Conservation (phyloP, 768 basidiomycete species). For the Gelatoporia subvermispora region DNA sequence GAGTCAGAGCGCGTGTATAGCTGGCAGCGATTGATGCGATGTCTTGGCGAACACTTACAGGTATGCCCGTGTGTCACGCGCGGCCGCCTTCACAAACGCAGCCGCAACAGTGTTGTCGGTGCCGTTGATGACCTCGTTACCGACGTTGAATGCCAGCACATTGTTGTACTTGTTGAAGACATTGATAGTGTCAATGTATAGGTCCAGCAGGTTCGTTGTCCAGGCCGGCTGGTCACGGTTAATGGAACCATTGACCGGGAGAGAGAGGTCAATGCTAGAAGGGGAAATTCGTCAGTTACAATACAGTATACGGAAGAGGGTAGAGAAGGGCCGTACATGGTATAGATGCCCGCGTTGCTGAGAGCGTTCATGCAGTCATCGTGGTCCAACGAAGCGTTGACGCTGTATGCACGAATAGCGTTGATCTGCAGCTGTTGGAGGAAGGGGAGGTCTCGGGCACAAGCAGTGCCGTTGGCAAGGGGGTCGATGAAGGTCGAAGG, state of each 20-base stretch:
- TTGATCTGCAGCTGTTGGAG: constrained; percentile 77
- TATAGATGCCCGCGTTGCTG: constrained; percentile 78
- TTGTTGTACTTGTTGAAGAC: constrained; percentile 85
- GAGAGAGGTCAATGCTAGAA: constrained; percentile 75
- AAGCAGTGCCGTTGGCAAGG: constrained; percentile 59
- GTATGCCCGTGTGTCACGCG: constrained; percentile 83
- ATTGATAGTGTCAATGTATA: constrained; percentile 75
- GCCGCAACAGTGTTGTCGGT: constrained; percentile 50
- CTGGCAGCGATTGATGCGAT: background rate
- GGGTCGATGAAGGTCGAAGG: constrained; percentile 80
- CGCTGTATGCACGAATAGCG: constrained; percentile 80
- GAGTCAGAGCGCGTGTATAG: constrained; percentile 1
- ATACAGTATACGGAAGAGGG: constrained; percentile 1
- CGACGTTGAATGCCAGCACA: constrained; percentile 83
- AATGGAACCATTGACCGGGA: constrained; percentile 84
- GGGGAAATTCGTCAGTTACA: constrained; percentile 4
- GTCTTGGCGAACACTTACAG: constrained; percentile 60
- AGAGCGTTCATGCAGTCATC: constrained; percentile 81
- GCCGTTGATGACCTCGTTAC: constrained; percentile 76
- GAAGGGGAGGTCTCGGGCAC: constrained; percentile 75
- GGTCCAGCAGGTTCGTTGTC: constrained; percentile 75
- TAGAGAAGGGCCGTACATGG: constrained; percentile 54
- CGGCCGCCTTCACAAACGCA: constrained; percentile 86
- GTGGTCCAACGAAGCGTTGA: constrained; percentile 78
- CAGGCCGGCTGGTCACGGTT: constrained; percentile 69